A percentile compares a stretch with the other conserved stretches of the same genome.
These are phyloP conservation scores for Parietichytrium sp. DNA, from an alignment of 108 stramenopile genomes.

Conservation along the genomic window DNA sequence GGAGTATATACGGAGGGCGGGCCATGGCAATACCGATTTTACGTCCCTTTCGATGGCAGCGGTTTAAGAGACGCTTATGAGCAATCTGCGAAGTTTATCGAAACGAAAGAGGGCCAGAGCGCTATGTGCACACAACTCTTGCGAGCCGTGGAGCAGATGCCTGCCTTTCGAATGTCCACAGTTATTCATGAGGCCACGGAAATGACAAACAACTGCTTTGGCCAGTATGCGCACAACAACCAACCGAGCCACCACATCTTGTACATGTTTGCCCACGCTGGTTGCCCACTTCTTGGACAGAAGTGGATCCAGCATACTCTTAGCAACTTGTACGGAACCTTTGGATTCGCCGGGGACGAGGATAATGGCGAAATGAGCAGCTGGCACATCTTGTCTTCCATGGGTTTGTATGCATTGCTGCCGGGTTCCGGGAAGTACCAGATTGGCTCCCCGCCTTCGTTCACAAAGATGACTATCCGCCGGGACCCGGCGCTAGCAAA, in stretches of 20 bases:
- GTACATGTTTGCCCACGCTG: slow-evolving; percentile 41
- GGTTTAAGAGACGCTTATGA: background rate
- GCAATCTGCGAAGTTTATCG: too few relatives aligned
- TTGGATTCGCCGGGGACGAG: slow-evolving; percentile 49
- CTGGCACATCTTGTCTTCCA: slow-evolving; percentile 41
- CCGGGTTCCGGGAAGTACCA: slow-evolving; percentile 42
- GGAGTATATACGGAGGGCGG: slow-evolving; percentile 46
- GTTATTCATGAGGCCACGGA: slow-evolving; percentile 52
- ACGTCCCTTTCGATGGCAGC: slow-evolving; percentile 6
- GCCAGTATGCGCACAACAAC: slow-evolving; percentile 56
- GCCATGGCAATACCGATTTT: slow-evolving; percentile 50
- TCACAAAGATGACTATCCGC: background rate
- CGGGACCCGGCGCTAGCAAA: too few relatives aligned
- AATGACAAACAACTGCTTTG: slow-evolving; percentile 48
- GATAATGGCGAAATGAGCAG: slow-evolving; percentile 51
- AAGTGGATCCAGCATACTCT: slow-evolving; percentile 9
- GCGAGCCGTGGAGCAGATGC: background rate
- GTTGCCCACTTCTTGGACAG: background rate
- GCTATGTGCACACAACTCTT: background rate
- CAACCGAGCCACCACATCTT: slow-evolving; percentile 50
- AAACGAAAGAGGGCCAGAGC: background rate
- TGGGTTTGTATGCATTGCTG: slow-evolving; percentile 40
- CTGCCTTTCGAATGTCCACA: background rate
- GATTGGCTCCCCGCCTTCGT: slow-evolving; percentile 26
- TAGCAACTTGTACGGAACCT: slow-evolving; percentile 2